A percentile compares a stretch with the other conserved stretches of the same genome.
Conservation (phyloP, 2,329 filamentous ascomycete genomes). For the Ophiostoma fasciatum region DNA sequence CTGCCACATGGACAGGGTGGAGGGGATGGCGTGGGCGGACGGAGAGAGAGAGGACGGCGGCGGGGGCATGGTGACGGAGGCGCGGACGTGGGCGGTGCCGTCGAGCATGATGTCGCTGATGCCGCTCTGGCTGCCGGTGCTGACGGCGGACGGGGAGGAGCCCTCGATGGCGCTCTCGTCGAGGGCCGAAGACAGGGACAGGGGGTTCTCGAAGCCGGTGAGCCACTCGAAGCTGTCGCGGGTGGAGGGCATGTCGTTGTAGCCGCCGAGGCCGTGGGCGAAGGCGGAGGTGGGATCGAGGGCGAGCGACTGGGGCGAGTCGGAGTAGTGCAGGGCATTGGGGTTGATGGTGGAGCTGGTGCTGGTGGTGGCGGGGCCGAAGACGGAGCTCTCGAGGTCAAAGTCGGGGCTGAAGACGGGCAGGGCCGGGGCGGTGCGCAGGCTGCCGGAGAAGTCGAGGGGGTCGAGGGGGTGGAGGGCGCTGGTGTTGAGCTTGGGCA, state of each 20-base stretch:
- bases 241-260: slow-evolving; percentile 24
- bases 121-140: slow-evolving; percentile 81
- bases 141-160: slow-evolving; percentile 91
- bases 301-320: slow-evolving; percentile 53
- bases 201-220: slow-evolving; percentile 63
- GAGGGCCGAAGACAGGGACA: slow-evolving; percentile 43
- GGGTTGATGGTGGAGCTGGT: slow-evolving; percentile 54
- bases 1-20: slow-evolving; percentile 45
- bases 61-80: slow-evolving; percentile 28
- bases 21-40: slow-evolving; percentile 15
- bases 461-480: slow-evolving; percentile 38
- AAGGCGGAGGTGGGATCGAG: slow-evolving; percentile 31
- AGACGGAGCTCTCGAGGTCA: slow-evolving; percentile 56
- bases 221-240: slow-evolving; percentile 71
- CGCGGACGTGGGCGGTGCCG: slow-evolving; percentile 46
- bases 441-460: slow-evolving; percentile 49
- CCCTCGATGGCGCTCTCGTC: slow-evolving; percentile 78
- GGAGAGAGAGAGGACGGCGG: slow-evolving; percentile 22
- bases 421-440: slow-evolving; percentile 63
- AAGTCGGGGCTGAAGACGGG: slow-evolving; percentile 51
- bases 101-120: slow-evolving; percentile 88
- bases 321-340: slow-evolving; percentile 64
- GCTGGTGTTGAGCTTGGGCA: slow-evolving; percentile 68
- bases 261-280: slow-evolving; percentile 21
- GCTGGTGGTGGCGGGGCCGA: slow-evolving; percentile 53